These are phyloP conservation scores for Fraxinus platypoda DNA, from an alignment of 305 asterid species.

Conservation along the genomic window DNA sequence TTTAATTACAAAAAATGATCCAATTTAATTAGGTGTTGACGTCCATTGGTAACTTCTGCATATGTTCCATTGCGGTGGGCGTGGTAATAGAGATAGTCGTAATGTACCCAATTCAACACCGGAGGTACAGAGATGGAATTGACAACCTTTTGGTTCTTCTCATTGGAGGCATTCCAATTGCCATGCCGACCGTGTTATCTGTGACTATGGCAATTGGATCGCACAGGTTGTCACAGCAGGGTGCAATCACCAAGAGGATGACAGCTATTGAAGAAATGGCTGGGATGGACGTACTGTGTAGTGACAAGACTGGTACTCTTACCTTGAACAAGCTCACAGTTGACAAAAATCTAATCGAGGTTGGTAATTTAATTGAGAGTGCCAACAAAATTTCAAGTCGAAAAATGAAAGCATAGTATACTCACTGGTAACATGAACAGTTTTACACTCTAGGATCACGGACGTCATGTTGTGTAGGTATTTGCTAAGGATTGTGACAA, in stretches of 20 bases:
- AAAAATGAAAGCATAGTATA: background rate
- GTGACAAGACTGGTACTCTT: constrained; percentile 77
- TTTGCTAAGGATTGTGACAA: constrained; percentile 33
- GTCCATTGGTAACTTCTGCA: constrained; percentile 44
- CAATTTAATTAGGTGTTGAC: constrained; percentile 32
- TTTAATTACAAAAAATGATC: background rate
- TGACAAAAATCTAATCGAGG: constrained; percentile 54
- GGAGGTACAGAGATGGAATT: constrained; percentile 31
- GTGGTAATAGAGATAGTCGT: constrained; percentile 37
- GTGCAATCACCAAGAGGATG: constrained; percentile 63
- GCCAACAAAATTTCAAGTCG: background rate
- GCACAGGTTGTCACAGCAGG: constrained; percentile 44
- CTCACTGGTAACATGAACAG: background rate
- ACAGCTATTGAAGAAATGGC: constrained; percentile 80
- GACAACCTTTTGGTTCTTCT: constrained; percentile 41
- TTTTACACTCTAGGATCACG: background rate
- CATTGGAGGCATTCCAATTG: constrained; percentile 43
- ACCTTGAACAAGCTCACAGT: constrained; percentile 69
- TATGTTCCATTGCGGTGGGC: constrained; percentile 42
- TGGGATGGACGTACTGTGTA: constrained; percentile 76
- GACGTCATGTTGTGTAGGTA: constrained; percentile 18
- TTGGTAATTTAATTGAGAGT: background rate
- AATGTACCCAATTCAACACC: constrained; percentile 27
- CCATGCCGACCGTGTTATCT: constrained; percentile 43
- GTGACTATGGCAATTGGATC: constrained; percentile 50